Conservation (phyloP, 2,329 filamentous ascomycete genomes). For the Chrysoporthe cubensis region DNA sequence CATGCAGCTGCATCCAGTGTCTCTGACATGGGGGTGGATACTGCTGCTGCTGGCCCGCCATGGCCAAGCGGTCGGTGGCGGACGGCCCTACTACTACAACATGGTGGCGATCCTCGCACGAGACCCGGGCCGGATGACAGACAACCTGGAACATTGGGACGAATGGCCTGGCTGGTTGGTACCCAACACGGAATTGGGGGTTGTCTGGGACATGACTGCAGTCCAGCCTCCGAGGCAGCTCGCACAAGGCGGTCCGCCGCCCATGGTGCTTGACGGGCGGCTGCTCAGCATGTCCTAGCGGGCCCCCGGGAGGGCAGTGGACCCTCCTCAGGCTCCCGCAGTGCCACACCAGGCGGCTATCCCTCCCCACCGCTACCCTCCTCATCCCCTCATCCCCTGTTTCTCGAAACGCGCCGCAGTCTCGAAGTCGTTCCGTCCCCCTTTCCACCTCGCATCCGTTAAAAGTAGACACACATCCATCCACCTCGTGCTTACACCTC, state of each 20-base stretch:
- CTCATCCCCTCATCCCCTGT: constrained; percentile 14
- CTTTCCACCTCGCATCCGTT: constrained; percentile 14
- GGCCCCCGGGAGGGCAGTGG: constrained; percentile 6
- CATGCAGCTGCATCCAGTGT: constrained; percentile 17
- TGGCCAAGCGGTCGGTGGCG: background rate
- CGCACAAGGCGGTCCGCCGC: constrained; percentile 9
- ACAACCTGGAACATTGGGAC: background rate
- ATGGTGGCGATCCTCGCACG: constrained; percentile 18
- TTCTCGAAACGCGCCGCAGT: constrained; percentile 27
- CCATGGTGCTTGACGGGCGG: constrained; percentile 19
- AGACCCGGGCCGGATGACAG: background rate
- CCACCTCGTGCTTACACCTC: background rate
- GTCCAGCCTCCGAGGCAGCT: background rate
- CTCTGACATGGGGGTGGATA: background rate
- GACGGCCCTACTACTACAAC: background rate
- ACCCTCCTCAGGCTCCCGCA: constrained; percentile 9
- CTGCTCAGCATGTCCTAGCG: constrained; percentile 20
- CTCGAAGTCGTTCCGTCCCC: constrained; percentile 21
- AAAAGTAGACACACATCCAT: background rate
- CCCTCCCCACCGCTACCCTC: constrained; percentile 23
- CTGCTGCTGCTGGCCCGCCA: background rate
- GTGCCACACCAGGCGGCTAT: constrained; percentile 21
- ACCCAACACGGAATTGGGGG: background rate
- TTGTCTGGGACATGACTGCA: background rate
- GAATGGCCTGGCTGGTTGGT: background rate